Base-by-base conservation (phyloP, 2,329 filamentous ascomycete species). In the Sporothrix pallida region DNA sequence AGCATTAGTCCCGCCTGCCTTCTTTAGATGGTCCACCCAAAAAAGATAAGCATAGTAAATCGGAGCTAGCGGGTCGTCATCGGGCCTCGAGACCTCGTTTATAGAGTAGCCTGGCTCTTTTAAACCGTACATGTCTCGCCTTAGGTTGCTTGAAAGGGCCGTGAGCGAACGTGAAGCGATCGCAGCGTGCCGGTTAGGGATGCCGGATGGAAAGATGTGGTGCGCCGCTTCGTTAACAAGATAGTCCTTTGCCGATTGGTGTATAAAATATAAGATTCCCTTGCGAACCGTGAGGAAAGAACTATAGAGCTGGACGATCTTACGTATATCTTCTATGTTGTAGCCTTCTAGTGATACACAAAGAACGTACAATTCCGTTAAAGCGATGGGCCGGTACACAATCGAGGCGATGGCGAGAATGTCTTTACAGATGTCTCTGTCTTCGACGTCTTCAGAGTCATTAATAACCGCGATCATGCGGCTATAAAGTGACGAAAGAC, bases 231-330 rank as follows among this genome's bases (percentile, higher is more conserved):
- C 73, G 37, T 77, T 46, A 6, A 73, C 44, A 1, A 86, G 73
- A 75, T 79, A 84, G 20, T 86, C 83, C 74, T 84, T 84, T 0
- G 83, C 84, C 3, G 83, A 85, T 73, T 83, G 81, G 74, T 86
- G 83, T 0, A 85, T 79, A 74, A 84, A 81, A 62, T 78, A 81
- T 7, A 85, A 62, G 0, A 44, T 74, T 1, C 54, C 73, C 0
- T 81, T 69, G 52, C 77, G 77, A 48, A 83, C 15, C 1, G 78
- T 82, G 0, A 86, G 76, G 70, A 85, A 83, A 7, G 82, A 86
- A 1, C 48, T 13, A 52, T 17, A 52, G 13, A 52, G 13, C 48
- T 52, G 48, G 48, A 52, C 13, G 48, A 52, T 52, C 7, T 52
- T 13, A 3, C 17, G 13, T 52, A 52, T 52, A 52, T 52, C 48